Evolutionary conservation across 2,329 filamentous ascomycete species (phyloP).

Genomic region (Amphichorda felina): DNA sequence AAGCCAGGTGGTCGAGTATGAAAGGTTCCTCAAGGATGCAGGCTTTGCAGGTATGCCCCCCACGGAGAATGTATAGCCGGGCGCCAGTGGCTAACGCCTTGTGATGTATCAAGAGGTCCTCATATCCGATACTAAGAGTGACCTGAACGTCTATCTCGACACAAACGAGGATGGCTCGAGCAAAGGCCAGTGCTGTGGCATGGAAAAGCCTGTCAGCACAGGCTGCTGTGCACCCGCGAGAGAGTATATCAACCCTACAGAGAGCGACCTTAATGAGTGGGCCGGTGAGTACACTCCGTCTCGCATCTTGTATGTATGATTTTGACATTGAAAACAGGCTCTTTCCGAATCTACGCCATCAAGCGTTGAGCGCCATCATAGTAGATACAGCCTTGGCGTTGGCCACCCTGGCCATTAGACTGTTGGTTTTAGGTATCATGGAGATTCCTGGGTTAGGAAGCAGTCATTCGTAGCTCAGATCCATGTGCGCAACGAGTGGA

Average conservation of each 20-base stretch:
- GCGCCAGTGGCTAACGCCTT: not conserved
- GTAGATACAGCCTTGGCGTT: too few relatives aligned
- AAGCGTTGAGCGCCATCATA: too few relatives aligned
- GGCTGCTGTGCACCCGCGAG: not conserved
- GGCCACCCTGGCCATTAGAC: too few relatives aligned
- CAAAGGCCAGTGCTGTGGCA: conserved; percentile 6
- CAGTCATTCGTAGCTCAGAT: too few relatives aligned
- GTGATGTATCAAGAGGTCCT: conserved; percentile 19
- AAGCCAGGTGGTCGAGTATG: conserved; percentile 37
- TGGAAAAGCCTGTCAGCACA: not conserved
- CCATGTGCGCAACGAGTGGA: too few relatives aligned
- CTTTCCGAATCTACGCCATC: too few relatives aligned
- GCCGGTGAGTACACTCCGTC: conserved; percentile 23
- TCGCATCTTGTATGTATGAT: too few relatives aligned
- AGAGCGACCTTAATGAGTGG: conserved; percentile 36
- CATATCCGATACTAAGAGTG: conserved; percentile 30
- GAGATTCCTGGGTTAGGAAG: too few relatives aligned
- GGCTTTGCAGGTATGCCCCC: conserved; percentile 32
- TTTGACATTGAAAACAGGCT: too few relatives aligned
- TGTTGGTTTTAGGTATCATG: too few relatives aligned
- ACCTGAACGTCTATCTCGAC: conserved; percentile 34
- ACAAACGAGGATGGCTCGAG: conserved; percentile 12
- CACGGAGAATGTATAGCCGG: too few relatives aligned
- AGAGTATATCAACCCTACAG: conserved; percentile 8
- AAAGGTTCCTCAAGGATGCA: conserved; percentile 32